Base-by-base conservation (phyloP, 306 rosid species). In the Parietaria judaica region DNA sequence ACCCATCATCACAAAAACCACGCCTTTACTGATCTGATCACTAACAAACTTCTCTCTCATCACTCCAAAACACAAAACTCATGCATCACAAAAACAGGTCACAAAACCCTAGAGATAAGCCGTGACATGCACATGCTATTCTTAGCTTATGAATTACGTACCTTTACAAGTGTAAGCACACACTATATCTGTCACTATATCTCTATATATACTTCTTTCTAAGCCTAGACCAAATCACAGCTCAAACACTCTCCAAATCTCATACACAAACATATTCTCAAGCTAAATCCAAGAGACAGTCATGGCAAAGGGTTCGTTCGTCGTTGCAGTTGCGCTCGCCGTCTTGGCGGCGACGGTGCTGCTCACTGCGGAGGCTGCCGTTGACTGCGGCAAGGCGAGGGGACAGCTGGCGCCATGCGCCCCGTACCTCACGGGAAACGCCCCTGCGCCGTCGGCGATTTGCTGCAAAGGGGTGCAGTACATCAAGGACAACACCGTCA, bases 361-460 rank as follows among this genome's bases (percentile, higher is more conserved):
- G 14, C 34, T 15, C 1, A 56, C n/a, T 15, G 51, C 3, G 10
- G 36, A 77, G 31, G 57, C 50, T 7, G 50, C 76, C 6, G 54
- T 64, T 7, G 14, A n/a, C 0, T 81, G 86, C 62, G 7, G 16
- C 43, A 14, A 9, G 68, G 61, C 4, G n/a, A 14, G 3, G 0
- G 3, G 14, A 8, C 34, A 46, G 5, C 3, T 74, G 7, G 0
- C 13, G 8, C 64, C 82, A 2, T 77, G 78, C 39, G 0, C 60
- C 3, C 9, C 14, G 13, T 80, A 70, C 51, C 66, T 80, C 45
- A 47, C 14, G 0, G 62, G 31, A 23, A 23, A 23, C 31, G 31
- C 31, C 31, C 31, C 31, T 23, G 31, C 31, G 31, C 31, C 31
- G 31, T 23, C 31, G 31, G 31, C 1, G 31, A 23, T 23, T 23